A percentile compares a stretch with the other conserved stretches of the same genome.
phyloP scores from a whole-genome alignment of 1,284 basidiomycete genomes.

The Naganishia cerealis region DNA sequence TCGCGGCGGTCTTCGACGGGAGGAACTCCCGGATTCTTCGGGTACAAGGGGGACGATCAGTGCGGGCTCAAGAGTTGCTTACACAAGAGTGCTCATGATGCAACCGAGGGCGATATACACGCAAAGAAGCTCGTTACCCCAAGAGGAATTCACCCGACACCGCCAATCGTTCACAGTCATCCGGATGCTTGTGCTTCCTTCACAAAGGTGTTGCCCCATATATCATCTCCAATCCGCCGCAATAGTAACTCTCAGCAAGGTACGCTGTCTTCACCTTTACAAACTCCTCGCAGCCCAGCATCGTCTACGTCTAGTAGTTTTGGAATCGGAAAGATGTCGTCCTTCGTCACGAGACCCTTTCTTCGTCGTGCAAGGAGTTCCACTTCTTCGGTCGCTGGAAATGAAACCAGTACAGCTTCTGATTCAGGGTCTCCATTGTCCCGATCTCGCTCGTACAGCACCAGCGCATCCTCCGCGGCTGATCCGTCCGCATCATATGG shows the following conservation, averaged over 20 bases:
- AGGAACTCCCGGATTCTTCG: constrained; percentile 19
- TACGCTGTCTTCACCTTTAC: not conserved
- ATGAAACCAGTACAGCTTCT: not conserved
- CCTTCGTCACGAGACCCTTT: constrained; percentile 13
- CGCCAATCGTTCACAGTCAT: constrained; percentile 12
- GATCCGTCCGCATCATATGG: not conserved
- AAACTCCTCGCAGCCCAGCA: not conserved
- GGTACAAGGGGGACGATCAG: constrained; percentile 14
- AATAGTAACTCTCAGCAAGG: not conserved
- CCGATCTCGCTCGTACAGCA: constrained; percentile 9
- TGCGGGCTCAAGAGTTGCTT: constrained; percentile 23
- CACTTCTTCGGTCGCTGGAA: not conserved
- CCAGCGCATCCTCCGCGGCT: not conserved
- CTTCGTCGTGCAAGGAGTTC: constrained; percentile 13
- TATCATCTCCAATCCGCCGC: constrained; percentile 4
- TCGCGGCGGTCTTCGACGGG: constrained; percentile 22
- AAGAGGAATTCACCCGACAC: constrained; percentile 3
- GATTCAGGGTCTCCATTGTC: not conserved
- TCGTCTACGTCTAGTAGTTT: constrained; percentile 1
- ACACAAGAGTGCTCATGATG: constrained; percentile 12
- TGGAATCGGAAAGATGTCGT: constrained; percentile 15
- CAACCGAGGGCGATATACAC: not conserved
- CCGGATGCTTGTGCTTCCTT: not conserved
- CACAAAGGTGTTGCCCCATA: not conserved
- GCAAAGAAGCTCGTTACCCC: not conserved